A percentile compares a stretch with the other conserved stretches of the same genome.
These are phyloP conservation scores for Yarrowia galli DNA, from an alignment of 1,139 yeast species.

Conservation along the genomic window DNA sequence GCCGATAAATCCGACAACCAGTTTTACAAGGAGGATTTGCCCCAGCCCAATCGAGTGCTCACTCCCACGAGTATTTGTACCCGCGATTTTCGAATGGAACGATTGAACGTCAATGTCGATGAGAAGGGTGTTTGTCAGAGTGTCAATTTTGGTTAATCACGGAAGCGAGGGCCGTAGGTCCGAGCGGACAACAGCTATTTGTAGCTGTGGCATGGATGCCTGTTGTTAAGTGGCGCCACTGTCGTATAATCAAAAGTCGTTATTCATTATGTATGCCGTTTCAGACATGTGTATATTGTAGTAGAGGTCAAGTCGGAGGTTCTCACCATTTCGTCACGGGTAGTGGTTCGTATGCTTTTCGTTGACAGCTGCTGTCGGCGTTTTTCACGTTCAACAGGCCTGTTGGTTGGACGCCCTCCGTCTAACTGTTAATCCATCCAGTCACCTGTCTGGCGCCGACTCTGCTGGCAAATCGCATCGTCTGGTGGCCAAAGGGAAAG, in stretches of 20 bases:
- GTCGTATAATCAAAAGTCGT: background rate
- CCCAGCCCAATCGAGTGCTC: constrained; percentile 45
- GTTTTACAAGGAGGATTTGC: constrained; percentile 41
- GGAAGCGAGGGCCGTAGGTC: background rate
- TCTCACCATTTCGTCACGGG: too few relatives aligned
- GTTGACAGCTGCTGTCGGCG: too few relatives aligned
- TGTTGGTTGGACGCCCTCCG: too few relatives aligned
- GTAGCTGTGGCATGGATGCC: too few relatives aligned
- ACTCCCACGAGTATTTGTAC: constrained; percentile 44
- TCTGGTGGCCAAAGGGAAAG: constrained; percentile 94
- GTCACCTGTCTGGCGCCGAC: constrained; percentile 76
- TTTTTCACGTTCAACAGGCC: too few relatives aligned
- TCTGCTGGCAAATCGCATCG: constrained; percentile 81
- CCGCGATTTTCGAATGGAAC: constrained; percentile 44
- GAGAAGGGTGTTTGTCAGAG: constrained; percentile 43
- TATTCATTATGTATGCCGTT: constrained; percentile 9
- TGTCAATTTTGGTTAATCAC: constrained; percentile 44
- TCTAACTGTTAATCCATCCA: constrained; percentile 52
- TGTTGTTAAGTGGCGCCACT: too few relatives aligned
- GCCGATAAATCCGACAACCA: constrained; percentile 11
- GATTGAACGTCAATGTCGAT: constrained; percentile 46
- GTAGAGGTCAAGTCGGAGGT: too few relatives aligned
- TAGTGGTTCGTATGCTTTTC: too few relatives aligned
- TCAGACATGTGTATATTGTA: background rate
- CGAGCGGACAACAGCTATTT: background rate